Conservation (phyloP, 345 rosid species). For the Eucalyptus camaldulensis region DNA sequence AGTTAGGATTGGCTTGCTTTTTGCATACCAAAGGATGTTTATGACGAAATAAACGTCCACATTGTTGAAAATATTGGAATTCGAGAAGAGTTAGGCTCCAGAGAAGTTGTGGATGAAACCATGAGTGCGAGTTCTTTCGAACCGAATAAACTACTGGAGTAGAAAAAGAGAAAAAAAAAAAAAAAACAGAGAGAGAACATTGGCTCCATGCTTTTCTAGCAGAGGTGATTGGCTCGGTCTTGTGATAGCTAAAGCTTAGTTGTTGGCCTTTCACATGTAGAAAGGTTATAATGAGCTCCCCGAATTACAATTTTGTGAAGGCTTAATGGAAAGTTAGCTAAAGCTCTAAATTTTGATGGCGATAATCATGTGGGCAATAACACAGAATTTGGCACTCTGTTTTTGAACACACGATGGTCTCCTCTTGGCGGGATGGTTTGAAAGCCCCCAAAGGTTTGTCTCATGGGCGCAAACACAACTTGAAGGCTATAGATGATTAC, state of each 20-base stretch:
- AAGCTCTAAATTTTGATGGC: conserved; percentile 2
- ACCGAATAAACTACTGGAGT: conserved; percentile 19
- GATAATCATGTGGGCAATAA: not conserved
- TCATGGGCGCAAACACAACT: conserved; percentile 53
- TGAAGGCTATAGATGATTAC: conserved; percentile 30
- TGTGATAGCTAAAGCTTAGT: conserved; percentile 39
- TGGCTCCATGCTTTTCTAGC: conserved; percentile 29
- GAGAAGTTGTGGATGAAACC: conserved; percentile 17
- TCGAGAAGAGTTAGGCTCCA: conserved; percentile 19
- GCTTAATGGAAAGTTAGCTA: conserved; percentile 10
- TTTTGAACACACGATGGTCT: not conserved
- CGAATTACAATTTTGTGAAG: conserved; percentile 24
- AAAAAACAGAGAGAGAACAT: conserved; percentile 6
- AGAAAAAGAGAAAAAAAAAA: too few relatives aligned
- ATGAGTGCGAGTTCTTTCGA: conserved; percentile 17
- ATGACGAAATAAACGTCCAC: conserved; percentile 25
- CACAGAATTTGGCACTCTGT: not conserved
- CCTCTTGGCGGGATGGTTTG: not conserved
- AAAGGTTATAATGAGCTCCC: conserved; percentile 41
- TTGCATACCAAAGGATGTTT: conserved; percentile 22
- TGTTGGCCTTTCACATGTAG: conserved; percentile 32
- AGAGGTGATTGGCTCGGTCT: conserved; percentile 37
- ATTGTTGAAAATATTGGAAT: conserved; percentile 48
- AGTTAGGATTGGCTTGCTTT: conserved; percentile 43
- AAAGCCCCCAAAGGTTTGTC: conserved; percentile 15